phyloP scores from a whole-genome alignment of 2,329 filamentous ascomycete genomes.

The Venturia asperata region DNA sequence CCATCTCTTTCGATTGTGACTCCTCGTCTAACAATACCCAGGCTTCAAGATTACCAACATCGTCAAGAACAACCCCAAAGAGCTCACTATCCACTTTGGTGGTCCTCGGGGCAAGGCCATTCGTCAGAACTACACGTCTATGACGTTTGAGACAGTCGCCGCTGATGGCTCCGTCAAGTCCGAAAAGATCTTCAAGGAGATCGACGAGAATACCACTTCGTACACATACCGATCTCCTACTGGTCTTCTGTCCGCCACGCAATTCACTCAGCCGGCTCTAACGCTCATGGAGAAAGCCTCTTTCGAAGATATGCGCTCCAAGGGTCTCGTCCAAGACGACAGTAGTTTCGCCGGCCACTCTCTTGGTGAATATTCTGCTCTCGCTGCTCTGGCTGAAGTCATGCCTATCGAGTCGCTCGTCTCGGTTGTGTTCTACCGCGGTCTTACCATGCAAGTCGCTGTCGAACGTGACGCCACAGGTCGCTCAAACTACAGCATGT shows the following conservation, averaged over 20 bases:
- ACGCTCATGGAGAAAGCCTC: constrained; percentile 99
- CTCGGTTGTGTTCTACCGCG: constrained; percentile 98
- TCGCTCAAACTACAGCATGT: constrained; percentile 98
- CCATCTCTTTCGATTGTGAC: constrained; percentile 18
- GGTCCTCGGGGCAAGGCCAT: constrained; percentile 95
- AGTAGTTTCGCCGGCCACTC: constrained; percentile 98
- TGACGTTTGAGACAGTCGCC: constrained; percentile 98
- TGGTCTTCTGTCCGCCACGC: constrained; percentile 89
- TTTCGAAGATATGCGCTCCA: constrained; percentile 97
- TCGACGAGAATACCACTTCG: constrained; percentile 82
- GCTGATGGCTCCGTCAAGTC: constrained; percentile 91
- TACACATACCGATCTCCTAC: constrained; percentile 97
- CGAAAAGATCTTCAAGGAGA: constrained; percentile 99
- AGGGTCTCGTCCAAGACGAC: constrained; percentile 90
- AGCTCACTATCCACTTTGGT: constrained; percentile 96
- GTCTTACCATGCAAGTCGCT: constrained; percentile 97
- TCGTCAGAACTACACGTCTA: constrained; percentile 97
- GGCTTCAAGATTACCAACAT: constrained; percentile 97
- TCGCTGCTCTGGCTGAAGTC: constrained; percentile 92
- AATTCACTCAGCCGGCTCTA: constrained; percentile 95
- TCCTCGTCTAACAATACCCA: constrained; percentile 30
- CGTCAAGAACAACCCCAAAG: constrained; percentile 98
- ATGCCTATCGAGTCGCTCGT: constrained; percentile 99
- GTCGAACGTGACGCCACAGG: constrained; percentile 91
- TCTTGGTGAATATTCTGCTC: constrained; percentile 93